Conservation (phyloP, 2,329 filamentous ascomycete genomes). For the Neospermospora avenae region DNA sequence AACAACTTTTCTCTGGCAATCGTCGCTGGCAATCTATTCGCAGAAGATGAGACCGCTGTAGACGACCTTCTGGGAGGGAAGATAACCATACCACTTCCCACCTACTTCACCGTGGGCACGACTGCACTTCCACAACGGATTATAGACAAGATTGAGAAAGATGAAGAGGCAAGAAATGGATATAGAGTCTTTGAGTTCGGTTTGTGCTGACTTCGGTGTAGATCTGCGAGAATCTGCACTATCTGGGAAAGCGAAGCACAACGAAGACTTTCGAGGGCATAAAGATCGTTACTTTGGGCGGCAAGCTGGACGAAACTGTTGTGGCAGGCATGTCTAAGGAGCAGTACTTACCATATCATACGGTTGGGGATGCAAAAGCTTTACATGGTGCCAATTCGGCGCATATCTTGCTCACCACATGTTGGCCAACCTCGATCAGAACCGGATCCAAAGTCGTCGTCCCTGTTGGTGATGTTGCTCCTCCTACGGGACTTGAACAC, state of each 20-base stretch:
- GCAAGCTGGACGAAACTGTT: constrained; percentile 60
- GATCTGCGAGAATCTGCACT: constrained; percentile 88
- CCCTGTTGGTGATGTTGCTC: constrained; percentile 45
- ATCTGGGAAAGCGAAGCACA: constrained; percentile 79
- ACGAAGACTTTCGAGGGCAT: constrained; percentile 89
- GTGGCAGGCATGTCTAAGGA: constrained; percentile 64
- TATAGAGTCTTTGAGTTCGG: background rate
- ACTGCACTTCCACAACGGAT: constrained; percentile 68
- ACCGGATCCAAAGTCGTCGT: constrained; percentile 63
- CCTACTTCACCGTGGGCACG: constrained; percentile 84
- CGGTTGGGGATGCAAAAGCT: constrained; percentile 69
- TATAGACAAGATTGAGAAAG: constrained; percentile 68
- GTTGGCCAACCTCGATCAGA: constrained; percentile 78
- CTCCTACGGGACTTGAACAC: constrained; percentile 56
- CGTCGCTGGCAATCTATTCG: constrained; percentile 79
- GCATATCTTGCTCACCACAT: constrained; percentile 82
- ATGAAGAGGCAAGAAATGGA: constrained; percentile 49
- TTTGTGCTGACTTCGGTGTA: constrained; percentile 33
- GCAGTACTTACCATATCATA: constrained; percentile 75
- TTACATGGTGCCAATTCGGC: constrained; percentile 73
- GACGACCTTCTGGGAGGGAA: constrained; percentile 67
- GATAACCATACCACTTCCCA: constrained; percentile 73
- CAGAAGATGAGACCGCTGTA: constrained; percentile 57
- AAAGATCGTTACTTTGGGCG: constrained; percentile 82
- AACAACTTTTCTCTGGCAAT: constrained; percentile 86